Conservation (phyloP, 2,329 filamentous ascomycete genomes). For the Didymosphaeria variabile region DNA sequence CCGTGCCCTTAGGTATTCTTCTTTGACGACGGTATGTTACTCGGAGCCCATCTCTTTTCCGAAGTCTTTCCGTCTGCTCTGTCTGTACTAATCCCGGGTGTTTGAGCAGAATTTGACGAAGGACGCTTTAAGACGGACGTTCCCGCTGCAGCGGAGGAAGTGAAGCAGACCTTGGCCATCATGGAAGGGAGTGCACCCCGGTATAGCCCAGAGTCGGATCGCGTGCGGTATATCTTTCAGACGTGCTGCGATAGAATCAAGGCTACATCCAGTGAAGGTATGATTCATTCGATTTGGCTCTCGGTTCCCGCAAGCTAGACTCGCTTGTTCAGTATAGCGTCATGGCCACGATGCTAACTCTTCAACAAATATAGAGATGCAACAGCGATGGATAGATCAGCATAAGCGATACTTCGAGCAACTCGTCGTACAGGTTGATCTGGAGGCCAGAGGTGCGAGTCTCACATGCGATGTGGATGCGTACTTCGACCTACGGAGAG, state of each 20-base stretch:
- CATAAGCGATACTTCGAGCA: constrained; percentile 2
- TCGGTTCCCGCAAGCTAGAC: background rate
- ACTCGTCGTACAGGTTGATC: background rate
- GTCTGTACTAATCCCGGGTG: background rate
- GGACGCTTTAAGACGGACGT: constrained; percentile 1
- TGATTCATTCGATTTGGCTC: background rate
- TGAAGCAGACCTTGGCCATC: constrained; percentile 7
- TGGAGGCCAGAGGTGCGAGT: background rate
- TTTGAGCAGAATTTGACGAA: constrained; percentile 9
- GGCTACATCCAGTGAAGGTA: constrained; percentile 2
- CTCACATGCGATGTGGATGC: constrained; percentile 2
- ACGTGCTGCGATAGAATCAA: constrained; percentile 3
- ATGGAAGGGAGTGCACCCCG: background rate
- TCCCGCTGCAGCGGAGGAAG: constrained; percentile 6
- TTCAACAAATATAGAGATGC: background rate
- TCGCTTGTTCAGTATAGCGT: background rate
- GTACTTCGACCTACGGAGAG: background rate
- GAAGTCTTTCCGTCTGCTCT: background rate
- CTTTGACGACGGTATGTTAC: constrained; percentile 8
- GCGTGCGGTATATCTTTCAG: constrained; percentile 10
- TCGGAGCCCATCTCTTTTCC: background rate
- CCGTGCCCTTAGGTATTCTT: constrained; percentile 5
- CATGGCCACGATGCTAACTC: background rate
- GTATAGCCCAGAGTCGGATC: background rate
- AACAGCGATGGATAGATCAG: background rate